Conservation (phyloP, 257 asterid species). For the Fraxinus cuspidata region DNA sequence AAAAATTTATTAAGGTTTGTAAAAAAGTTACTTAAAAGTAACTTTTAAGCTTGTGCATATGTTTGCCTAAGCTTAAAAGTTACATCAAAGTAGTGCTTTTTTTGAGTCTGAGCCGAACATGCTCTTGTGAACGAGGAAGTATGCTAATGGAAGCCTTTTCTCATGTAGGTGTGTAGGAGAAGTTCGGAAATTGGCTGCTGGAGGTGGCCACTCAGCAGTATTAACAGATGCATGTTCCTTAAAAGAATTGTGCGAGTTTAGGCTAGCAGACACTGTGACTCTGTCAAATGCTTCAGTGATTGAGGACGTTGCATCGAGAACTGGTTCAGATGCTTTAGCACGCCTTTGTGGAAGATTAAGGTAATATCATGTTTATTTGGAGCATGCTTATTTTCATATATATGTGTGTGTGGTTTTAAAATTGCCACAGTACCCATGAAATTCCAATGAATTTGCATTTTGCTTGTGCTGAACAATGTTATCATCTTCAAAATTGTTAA, state of each 20-base stretch:
- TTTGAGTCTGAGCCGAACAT: not conserved
- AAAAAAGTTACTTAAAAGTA: not conserved
- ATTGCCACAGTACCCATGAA: not conserved
- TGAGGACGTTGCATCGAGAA: slow-evolving; percentile 79
- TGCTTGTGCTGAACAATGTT: not conserved
- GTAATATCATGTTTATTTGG: slow-evolving; percentile 31
- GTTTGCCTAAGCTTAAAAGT: not conserved
- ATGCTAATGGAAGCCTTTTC: slow-evolving; percentile 18
- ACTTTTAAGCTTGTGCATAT: not conserved
- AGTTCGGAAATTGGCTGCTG: slow-evolving; percentile 87
- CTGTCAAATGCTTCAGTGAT: slow-evolving; percentile 67
- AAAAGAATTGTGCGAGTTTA: slow-evolving; percentile 88
- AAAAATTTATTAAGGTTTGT: not conserved
- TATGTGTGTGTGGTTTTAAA: not conserved
- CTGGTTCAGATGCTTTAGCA: slow-evolving; percentile 85
- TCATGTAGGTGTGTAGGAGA: slow-evolving; percentile 81
- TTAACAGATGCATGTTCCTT: slow-evolving; percentile 89
- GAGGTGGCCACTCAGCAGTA: slow-evolving; percentile 97
- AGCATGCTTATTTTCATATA: not conserved
- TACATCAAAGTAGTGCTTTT: not conserved
- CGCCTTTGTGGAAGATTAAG: slow-evolving; percentile 83
- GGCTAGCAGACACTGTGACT: slow-evolving; percentile 69
- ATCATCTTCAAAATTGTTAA: not conserved
- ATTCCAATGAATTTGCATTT: not conserved
- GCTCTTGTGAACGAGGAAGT: not conserved